Percentiles rank a stretch among this genome's conserved stretches.
These are phyloP conservation scores for Tylopilus intermedius DNA, from an alignment of 768 basidiomycete species.

Conservation along the genomic window DNA sequence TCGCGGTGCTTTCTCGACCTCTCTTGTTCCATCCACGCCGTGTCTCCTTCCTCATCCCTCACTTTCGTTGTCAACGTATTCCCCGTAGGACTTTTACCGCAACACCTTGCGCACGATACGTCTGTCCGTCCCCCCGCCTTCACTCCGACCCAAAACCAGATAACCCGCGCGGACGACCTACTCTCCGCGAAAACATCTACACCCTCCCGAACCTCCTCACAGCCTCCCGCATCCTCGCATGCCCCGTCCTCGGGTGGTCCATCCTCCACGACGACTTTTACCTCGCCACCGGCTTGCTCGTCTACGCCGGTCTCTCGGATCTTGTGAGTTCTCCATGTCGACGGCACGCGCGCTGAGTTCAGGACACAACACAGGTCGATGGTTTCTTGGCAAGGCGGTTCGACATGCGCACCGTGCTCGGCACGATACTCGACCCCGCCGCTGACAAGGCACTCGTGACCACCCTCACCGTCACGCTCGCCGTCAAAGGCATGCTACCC, in stretches of 20 bases:
- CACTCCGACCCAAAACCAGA: constrained; percentile 3
- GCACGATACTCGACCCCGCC: constrained; percentile 93
- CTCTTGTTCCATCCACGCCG: background rate
- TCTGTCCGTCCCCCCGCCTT: constrained; percentile 9
- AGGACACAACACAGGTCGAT: constrained; percentile 58
- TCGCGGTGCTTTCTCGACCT: constrained; percentile 5
- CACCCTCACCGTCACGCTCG: constrained; percentile 81
- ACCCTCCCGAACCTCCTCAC: constrained; percentile 92
- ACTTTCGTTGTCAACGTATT: background rate
- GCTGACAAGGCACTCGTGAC: constrained; percentile 97
- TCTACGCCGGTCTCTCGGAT: constrained; percentile 91
- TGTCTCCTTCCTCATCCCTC: background rate
- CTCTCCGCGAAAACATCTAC: constrained; percentile 82
- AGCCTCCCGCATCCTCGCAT: constrained; percentile 78
- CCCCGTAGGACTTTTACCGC: constrained; percentile 11
- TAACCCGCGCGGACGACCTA: constrained; percentile 23
- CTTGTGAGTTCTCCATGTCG: constrained; percentile 50
- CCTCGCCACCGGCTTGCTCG: constrained; percentile 76
- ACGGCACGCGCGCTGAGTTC: background rate
- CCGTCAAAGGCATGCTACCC: constrained; percentile 80
- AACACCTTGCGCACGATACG: constrained; percentile 11
- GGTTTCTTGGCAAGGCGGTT: constrained; percentile 85
- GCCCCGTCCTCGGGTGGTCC: constrained; percentile 88
- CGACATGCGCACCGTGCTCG: constrained; percentile 87
- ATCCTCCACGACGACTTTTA: constrained; percentile 77